Evolutionary conservation across 257 asterid species (phyloP).

Genomic region (Parsonsia alboflavescens): DNA sequence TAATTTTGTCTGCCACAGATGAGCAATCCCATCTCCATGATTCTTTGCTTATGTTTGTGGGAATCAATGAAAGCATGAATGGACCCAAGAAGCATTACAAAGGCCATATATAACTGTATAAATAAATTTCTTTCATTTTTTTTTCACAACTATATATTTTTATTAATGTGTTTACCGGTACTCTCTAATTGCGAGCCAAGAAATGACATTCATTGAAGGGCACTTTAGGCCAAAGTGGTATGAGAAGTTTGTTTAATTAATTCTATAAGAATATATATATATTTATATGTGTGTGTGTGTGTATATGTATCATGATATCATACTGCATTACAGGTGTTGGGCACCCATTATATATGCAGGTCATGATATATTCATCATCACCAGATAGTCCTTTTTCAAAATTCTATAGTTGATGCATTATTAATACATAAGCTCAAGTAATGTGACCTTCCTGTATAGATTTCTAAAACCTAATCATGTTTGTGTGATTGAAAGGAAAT

Average conservation of each 20-base stretch:
- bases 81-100: conserved; percentile 30
- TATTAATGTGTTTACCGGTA: no score
- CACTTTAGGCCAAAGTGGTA: conserved; percentile 28
- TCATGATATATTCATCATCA: not conserved
- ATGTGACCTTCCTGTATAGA: conserved; percentile 6
- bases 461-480: not conserved
- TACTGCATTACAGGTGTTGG: conserved; percentile 1
- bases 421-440: no score
- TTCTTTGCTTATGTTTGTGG: conserved; percentile 30
- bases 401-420: not conserved
- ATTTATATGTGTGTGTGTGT: no score
- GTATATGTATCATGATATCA: no score
- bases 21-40: conserved; percentile 20
- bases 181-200: conserved; percentile 6
- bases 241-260: conserved; percentile 3
- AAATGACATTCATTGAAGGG: conserved; percentile 8
- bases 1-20: conserved; percentile 60
- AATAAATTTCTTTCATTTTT: conserved; percentile 22
- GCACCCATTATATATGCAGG: not conserved
- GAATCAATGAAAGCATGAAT: conserved; percentile 51
- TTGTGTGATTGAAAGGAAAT: conserved; percentile 2
- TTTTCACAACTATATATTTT: no score
- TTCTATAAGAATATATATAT: not conserved
- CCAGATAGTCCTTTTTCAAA: not conserved
- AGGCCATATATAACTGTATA: no score